Evolutionary conservation across 148 eudicot genomes (phyloP), one percentile per base, ranked within the genome.

Genomic region (Suaeda aralocaspica): DNA sequence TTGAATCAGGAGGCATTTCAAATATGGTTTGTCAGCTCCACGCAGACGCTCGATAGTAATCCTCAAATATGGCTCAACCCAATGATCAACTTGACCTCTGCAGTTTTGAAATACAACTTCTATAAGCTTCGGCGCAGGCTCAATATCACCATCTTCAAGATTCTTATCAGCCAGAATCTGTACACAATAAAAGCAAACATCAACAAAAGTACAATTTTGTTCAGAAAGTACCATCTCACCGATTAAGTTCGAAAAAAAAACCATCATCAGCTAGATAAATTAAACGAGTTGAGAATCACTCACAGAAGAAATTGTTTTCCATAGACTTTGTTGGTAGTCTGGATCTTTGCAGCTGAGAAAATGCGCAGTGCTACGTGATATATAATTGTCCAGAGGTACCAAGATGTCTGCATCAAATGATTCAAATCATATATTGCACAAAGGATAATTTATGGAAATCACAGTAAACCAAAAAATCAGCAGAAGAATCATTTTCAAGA

Each of bases 51-150:
- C 93, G 74, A 91, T 67, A 25, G 93, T 74, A 62, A 94, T 81
- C 71, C 88, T 81, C 46, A 94, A 72, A 80, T 91, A 94, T 34
- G 99, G 97, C 72, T 94, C 97, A 75, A 94, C 85, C 99, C 99
- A 94, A 8, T 87, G 93, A 81, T 94, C 97, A 60, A 89, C 97
- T 74, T 91, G 97, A 42, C 97, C 99, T 78, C 80, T 84, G 77
- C 99, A 94, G 74, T 89, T 89, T 72, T 91, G 96, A 66, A 94
- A 91, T 36, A 91, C 80, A 31, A 94, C 99, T 84, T 94, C 92
- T 41, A 94, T 85, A 66, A 94, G 96, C 87, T 94, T 94, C 68
- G 99, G 99, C 78, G 99, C 97, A 73, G 99, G 90, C 86, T 94
- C 99, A 65, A 94, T 91, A 78, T 94, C 99, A 68, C 87, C 78